A percentile compares a stretch with the other conserved stretches of the same genome.
These are phyloP conservation scores for Claviceps fusiformis DNA, from an alignment of 2,329 filamentous ascomycete species.

Conservation along the genomic window DNA sequence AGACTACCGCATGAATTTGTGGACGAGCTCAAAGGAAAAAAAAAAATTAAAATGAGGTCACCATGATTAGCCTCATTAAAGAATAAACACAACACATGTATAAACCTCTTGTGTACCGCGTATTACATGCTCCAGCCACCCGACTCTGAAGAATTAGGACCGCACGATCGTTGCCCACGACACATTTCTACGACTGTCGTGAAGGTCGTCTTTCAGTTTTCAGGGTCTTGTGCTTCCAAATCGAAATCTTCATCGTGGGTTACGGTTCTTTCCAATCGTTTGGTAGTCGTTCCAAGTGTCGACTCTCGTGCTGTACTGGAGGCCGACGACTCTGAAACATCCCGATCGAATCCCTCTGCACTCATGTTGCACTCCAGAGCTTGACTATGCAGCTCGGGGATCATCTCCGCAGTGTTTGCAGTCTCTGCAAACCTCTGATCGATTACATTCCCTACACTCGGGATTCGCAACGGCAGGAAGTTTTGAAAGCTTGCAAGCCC, in stretches of 20 bases:
- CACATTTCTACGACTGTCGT: background rate
- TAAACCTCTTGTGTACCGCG: background rate
- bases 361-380: background rate
- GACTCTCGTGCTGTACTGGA: constrained; percentile 12
- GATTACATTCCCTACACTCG: background rate
- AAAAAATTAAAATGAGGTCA: background rate
- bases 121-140: background rate
- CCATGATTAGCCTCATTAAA: constrained; percentile 1
- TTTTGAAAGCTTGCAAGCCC: constrained; percentile 12
- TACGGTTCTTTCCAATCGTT: constrained; percentile 6
- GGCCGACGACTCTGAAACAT: constrained; percentile 10
- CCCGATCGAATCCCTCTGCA: background rate
- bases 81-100: background rate
- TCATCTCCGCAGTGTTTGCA: background rate
- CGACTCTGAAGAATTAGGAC: background rate
- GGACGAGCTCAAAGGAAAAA: background rate
- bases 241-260: constrained; percentile 5
- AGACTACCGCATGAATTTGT: constrained; percentile 5
- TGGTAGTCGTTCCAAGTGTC: constrained; percentile 7
- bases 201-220: background rate
- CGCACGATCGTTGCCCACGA: background rate
- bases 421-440: background rate
- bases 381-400: background rate
- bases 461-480: background rate
- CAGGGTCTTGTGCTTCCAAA: constrained; percentile 9